These are phyloP conservation scores for Raddia distichophylla DNA, from an alignment of 176 grass and related monocot species.

Conservation along the genomic window DNA sequence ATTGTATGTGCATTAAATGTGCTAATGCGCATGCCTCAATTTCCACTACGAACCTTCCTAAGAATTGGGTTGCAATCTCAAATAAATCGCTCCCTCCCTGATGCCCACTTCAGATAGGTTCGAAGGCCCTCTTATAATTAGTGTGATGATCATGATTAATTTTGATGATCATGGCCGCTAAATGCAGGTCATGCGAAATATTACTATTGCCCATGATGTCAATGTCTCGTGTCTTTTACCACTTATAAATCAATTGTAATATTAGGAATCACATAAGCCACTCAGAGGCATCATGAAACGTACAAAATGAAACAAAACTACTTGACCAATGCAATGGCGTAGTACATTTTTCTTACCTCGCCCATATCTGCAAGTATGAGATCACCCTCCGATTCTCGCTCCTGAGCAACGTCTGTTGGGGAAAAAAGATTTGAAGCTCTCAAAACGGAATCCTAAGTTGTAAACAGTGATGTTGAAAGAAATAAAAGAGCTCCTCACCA, in stretches of 20 bases:
- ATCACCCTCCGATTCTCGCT: slow-evolving; percentile 83
- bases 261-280: neutral
- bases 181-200: neutral
- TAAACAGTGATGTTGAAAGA: neutral
- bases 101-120: neutral
- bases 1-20: no score
- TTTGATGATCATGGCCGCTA: neutral
- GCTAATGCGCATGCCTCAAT: no score
- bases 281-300: neutral
- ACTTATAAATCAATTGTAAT: neutral
- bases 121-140: neutral
- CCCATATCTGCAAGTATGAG: slow-evolving; percentile 93
- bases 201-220: neutral
- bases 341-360: slow-evolving; percentile 56
- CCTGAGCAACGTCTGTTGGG: slow-evolving; percentile 71
- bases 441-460: neutral
- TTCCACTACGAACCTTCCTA: neutral
- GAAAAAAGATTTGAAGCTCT: neutral
- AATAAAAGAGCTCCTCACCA: slow-evolving; percentile 48
- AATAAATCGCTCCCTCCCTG: neutral
- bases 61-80: neutral
- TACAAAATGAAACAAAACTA: neutral
- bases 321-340: neutral
- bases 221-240: neutral
- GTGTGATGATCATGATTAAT: neutral